Conservation (phyloP, 2,329 filamentous ascomycete species). For the Pleurostoma richardsiae region DNA sequence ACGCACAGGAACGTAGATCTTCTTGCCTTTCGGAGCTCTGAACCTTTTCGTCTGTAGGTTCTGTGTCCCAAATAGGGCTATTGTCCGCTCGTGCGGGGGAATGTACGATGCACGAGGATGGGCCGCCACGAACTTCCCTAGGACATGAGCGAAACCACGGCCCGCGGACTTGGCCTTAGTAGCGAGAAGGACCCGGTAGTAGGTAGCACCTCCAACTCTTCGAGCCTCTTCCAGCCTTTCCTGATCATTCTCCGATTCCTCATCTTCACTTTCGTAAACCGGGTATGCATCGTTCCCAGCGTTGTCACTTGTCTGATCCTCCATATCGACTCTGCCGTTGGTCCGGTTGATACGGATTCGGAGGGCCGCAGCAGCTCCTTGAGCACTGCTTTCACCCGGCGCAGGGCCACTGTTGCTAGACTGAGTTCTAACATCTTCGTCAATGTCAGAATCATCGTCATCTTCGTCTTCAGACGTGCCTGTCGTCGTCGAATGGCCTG, state of each 20-base stretch:
- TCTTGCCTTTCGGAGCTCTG: conserved; percentile 76
- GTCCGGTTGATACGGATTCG: conserved; percentile 28
- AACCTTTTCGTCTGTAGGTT: conserved; percentile 56
- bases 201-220: conserved; percentile 70
- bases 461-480: conserved; percentile 76
- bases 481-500: conserved; percentile 67
- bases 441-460: conserved; percentile 65
- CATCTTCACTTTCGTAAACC: conserved; percentile 87
- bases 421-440: conserved; percentile 41
- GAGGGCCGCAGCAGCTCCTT: conserved; percentile 19
- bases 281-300: conserved; percentile 67
- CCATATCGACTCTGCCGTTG: conserved; percentile 53
- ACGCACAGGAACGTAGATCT: conserved; percentile 91
- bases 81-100: conserved; percentile 49
- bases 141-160: conserved; percentile 32
- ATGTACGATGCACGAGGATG: conserved; percentile 50
- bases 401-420: conserved; percentile 7
- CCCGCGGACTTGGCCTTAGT: conserved; percentile 37
- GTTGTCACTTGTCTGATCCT: conserved; percentile 71
- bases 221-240: conserved; percentile 75
- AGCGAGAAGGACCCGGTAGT: conserved; percentile 57
- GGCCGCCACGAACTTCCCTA: conserved; percentile 46
- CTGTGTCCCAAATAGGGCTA: conserved; percentile 48
- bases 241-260: conserved; percentile 58
- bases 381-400: conserved; percentile 29